Evolutionary conservation across 1,284 basidiomycete species (phyloP).

Genomic region (Anthracocystis setariae): DNA sequence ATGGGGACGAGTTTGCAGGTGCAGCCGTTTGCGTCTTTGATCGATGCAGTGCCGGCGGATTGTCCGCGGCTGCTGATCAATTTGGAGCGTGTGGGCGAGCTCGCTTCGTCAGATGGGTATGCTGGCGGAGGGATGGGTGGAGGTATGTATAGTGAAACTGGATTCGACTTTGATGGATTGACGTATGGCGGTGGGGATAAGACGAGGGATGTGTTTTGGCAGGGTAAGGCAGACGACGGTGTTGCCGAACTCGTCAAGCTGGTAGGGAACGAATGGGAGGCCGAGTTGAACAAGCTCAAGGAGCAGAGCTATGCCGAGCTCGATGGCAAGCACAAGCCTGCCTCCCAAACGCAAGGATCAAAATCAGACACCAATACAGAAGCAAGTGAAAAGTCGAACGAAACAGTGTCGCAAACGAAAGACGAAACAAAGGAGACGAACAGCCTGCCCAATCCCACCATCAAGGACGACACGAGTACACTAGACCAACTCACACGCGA

Average conservation of each 20-base stretch:
- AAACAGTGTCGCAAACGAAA: background rate
- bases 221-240: constrained; percentile 59
- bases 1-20: constrained; percentile 88
- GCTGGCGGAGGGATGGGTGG: constrained; percentile 65
- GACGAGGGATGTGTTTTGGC: constrained; percentile 57
- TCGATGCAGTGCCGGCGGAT: constrained; percentile 68
- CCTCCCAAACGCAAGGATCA: background rate
- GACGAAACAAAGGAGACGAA: background rate
- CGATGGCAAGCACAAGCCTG: constrained; percentile 11
- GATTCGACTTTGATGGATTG: constrained; percentile 63
- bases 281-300: constrained; percentile 25
- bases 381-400: background rate
- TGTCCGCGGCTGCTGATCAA: constrained; percentile 72
- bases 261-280: constrained; percentile 54
- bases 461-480: constrained; percentile 23
- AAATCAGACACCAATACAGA: background rate
- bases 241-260: constrained; percentile 44
- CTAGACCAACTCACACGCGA: constrained; percentile 24
- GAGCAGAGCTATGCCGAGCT: constrained; percentile 24
- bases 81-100: constrained; percentile 71
- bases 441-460: constrained; percentile 13
- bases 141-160: constrained; percentile 41
- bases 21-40: constrained; percentile 72
- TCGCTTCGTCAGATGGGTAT: constrained; percentile 68
- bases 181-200: constrained; percentile 35